These are phyloP conservation scores for Magnaporthiopsis rhizophila DNA, from an alignment of 2,329 filamentous ascomycete genomes.

Conservation along the genomic window DNA sequence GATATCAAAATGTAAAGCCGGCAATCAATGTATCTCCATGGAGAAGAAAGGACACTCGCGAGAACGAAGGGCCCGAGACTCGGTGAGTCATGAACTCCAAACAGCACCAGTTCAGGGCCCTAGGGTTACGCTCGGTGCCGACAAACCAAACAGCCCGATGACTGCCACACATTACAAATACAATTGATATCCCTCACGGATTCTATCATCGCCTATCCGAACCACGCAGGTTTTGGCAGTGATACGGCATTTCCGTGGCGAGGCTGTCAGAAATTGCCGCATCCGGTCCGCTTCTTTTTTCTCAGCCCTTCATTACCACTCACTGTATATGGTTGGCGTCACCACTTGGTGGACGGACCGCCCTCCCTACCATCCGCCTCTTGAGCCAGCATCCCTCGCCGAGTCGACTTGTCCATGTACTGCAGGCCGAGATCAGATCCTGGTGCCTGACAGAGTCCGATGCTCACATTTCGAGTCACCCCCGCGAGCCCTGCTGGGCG, in stretches of 20 bases:
- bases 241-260: neutral
- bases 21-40: neutral
- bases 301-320: neutral
- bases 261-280: neutral
- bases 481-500: too few relatives aligned
- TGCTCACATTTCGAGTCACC: neutral
- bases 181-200: neutral
- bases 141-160: neutral
- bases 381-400: neutral
- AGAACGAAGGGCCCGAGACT: neutral
- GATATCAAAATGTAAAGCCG: neutral
- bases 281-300: neutral
- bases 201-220: neutral
- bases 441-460: neutral
- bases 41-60: neutral
- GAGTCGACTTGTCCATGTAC: neutral
- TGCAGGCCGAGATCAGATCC: neutral
- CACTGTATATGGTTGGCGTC: too few relatives aligned
- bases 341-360: neutral
- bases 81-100: neutral
- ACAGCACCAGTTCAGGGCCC: neutral
- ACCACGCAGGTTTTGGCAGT: neutral
- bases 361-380: neutral
- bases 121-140: neutral
- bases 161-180: neutral